Conservation (phyloP, 192 early-diverging fungal species). For the Entomortierella parvispora region DNA sequence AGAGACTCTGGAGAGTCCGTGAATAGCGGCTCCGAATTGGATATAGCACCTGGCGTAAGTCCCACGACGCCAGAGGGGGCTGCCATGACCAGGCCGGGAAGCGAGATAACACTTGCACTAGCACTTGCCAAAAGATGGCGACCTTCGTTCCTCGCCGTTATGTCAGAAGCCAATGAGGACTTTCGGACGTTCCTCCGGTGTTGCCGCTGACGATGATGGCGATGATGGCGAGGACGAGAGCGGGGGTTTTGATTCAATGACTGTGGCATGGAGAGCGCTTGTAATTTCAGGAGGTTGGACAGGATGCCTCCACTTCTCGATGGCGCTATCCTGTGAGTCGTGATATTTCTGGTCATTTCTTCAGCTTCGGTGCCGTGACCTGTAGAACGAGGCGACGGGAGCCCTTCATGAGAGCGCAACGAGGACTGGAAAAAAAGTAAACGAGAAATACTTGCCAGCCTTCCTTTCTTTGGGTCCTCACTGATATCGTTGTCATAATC, state of each 20-base stretch:
- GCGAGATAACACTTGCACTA: slow-evolving; percentile 17
- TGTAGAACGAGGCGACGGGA: neutral
- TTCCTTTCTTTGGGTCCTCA: no score
- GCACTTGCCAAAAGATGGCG: slow-evolving; percentile 12
- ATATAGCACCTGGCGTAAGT: neutral
- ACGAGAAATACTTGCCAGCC: no score
- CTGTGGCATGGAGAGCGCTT: slow-evolving; percentile 27
- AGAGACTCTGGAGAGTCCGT: neutral
- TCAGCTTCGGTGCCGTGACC: slow-evolving; percentile 2
- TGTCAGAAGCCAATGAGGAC: slow-evolving; percentile 13
- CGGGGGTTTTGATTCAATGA: slow-evolving; percentile 4
- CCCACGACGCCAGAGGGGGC: slow-evolving; percentile 17
- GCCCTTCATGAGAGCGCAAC: neutral
- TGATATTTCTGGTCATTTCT: slow-evolving; percentile 8
- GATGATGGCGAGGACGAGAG: neutral
- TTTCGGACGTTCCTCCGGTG: neutral
- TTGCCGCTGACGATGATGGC: neutral
- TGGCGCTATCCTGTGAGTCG: neutral
- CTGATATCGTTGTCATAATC: no score
- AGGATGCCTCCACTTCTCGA: slow-evolving; percentile 37
- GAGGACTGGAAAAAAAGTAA: neutral
- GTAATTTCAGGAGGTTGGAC: slow-evolving; percentile 38
- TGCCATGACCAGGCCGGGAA: slow-evolving; percentile 28
- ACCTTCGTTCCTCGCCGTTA: neutral
- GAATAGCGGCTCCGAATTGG: no score